Conservation (phyloP, 179 eudicot species). For the Corrigiola litoralis region DNA sequence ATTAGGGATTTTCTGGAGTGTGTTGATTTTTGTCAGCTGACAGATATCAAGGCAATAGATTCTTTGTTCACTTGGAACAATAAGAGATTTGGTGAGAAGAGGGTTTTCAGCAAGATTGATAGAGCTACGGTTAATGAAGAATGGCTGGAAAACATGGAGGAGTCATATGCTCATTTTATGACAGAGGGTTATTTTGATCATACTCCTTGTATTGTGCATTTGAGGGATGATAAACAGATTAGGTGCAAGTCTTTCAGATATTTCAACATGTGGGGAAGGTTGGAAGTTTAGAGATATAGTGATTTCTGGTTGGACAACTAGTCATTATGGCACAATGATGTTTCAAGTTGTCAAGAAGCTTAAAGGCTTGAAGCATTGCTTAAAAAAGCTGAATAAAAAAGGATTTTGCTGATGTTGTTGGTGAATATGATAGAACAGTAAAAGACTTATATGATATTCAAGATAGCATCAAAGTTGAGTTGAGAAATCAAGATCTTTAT, state of each 20-base stretch:
- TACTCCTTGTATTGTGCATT: background rate
- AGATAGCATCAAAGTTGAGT: too few species aligned
- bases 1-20: background rate
- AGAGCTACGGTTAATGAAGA: background rate
- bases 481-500: too few species aligned
- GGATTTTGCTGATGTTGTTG: background rate
- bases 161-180: background rate
- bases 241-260: background rate
- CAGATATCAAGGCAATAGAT: background rate
- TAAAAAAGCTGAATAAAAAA: background rate
- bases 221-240: too few species aligned
- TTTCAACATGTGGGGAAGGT: background rate
- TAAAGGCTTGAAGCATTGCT: background rate
- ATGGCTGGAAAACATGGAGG: background rate
- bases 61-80: background rate
- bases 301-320: background rate
- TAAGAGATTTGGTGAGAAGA: background rate
- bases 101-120: background rate
- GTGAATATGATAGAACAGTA: too few species aligned
- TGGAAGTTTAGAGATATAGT: background rate
- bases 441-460: too few species aligned
- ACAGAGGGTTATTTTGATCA: background rate
- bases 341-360: background rate
- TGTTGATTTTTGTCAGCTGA: background rate
- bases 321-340: background rate